Conservation (phyloP, 805 yeast species). For the Saccharomycopsis fermentans region DNA sequence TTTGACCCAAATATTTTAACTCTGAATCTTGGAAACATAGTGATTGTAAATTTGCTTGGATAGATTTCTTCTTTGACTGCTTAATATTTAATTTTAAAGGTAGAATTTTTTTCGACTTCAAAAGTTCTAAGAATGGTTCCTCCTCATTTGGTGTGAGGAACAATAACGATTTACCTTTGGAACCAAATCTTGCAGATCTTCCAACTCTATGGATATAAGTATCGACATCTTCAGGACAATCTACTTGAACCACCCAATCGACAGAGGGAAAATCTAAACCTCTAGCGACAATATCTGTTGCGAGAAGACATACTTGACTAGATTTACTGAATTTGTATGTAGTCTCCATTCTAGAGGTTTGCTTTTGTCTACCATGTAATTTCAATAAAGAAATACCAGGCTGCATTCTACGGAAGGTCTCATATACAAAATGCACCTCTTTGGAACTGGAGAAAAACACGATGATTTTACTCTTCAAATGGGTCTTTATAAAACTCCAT, state of each 20-base stretch:
- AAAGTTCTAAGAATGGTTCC: slow-evolving; percentile 56
- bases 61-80: slow-evolving; percentile 58
- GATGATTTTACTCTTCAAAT: slow-evolving; percentile 65
- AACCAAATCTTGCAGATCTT: slow-evolving; percentile 79
- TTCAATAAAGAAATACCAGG: slow-evolving; percentile 87
- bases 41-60: slow-evolving; percentile 77
- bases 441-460: slow-evolving; percentile 83
- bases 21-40: slow-evolving; percentile 87
- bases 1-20: slow-evolving; percentile 86
- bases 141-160: slow-evolving; percentile 81
- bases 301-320: slow-evolving; percentile 71
- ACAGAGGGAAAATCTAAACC: slow-evolving; percentile 89
- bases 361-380: slow-evolving; percentile 83
- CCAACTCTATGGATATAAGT: slow-evolving; percentile 91
- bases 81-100: slow-evolving; percentile 66
- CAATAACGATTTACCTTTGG: slow-evolving; percentile 69
- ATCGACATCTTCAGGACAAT: slow-evolving; percentile 83
- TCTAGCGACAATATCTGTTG: slow-evolving; percentile 87
- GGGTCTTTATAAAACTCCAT: slow-evolving; percentile 80
- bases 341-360: slow-evolving; percentile 78
- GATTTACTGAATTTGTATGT: slow-evolving; percentile 68
- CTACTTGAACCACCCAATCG: slow-evolving; percentile 91
- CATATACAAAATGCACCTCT: slow-evolving; percentile 85
- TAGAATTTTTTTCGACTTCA: slow-evolving; percentile 55
- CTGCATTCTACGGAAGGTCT: slow-evolving; percentile 73